Evolutionary conservation across 495 filamentous ascomycete species (phyloP).

Genomic region (Daldinia loculata): DNA sequence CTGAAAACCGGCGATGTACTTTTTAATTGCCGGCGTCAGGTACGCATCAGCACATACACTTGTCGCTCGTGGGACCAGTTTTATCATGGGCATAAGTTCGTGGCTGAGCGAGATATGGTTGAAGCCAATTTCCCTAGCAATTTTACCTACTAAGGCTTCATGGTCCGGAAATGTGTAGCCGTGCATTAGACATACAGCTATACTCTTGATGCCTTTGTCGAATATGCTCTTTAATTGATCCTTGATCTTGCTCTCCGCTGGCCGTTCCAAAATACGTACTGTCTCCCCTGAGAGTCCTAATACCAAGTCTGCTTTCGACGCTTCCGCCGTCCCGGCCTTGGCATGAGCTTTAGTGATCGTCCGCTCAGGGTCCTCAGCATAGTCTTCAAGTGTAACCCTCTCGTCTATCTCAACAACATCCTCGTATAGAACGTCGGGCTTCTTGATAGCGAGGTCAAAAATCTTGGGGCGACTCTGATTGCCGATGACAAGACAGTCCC

Average conservation of each 20-base stretch:
- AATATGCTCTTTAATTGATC: constrained; percentile 66
- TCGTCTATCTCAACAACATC: constrained; percentile 81
- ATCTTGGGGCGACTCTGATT: constrained; percentile 86
- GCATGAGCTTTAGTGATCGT: constrained; percentile 58
- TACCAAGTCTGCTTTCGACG: constrained; percentile 63
- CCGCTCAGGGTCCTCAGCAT: constrained; percentile 80
- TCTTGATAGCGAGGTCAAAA: constrained; percentile 81
- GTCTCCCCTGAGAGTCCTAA: constrained; percentile 74
- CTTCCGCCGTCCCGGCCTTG: constrained; percentile 56
- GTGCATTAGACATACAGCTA: constrained; percentile 84
- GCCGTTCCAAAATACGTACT: constrained; percentile 70
- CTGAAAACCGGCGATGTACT: constrained; percentile 91
- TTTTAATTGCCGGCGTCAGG: constrained; percentile 92
- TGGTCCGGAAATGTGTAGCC: constrained; percentile 82
- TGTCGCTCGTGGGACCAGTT: constrained; percentile 84
- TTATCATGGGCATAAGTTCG: constrained; percentile 95
- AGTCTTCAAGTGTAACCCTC: constrained; percentile 87
- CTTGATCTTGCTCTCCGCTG: constrained; percentile 62
- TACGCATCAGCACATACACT: constrained; percentile 97
- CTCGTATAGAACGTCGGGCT: constrained; percentile 81
- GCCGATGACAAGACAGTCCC: constrained; percentile 87
- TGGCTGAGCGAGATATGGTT: constrained; percentile 76
- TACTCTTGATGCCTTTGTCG: constrained; percentile 69
- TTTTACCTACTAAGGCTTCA: constrained; percentile 70
- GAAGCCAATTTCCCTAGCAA: constrained; percentile 79